Evolutionary conservation across 176 grass and related monocot species (phyloP).

Genomic region (Aegilops tauschii): DNA sequence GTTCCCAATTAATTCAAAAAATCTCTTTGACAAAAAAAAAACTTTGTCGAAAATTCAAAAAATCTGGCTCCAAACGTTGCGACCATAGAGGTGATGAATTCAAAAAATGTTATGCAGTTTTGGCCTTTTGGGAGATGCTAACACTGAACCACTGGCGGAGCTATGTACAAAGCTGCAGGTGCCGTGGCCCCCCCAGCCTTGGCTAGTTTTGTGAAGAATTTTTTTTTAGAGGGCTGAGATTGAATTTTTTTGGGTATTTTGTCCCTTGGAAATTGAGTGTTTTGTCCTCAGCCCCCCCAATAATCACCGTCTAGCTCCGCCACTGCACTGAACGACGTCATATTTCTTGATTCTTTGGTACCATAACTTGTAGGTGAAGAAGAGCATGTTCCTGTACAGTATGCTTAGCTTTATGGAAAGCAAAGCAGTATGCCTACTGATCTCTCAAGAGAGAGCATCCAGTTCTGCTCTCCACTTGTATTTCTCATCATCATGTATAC

Average conservation of each 20-base stretch:
- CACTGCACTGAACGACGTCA: not conserved
- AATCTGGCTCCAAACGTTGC: too few relatives aligned
- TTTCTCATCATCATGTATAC: not conserved
- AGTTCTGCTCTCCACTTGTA: slow-evolving; percentile 26
- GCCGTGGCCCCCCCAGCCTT: too few relatives aligned
- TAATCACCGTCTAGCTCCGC: too few relatives aligned
- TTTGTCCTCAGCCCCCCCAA: too few relatives aligned
- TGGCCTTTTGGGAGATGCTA: not conserved
- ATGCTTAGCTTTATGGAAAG: slow-evolving; percentile 24
- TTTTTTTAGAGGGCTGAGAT: too few relatives aligned
- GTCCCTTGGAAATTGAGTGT: too few relatives aligned
- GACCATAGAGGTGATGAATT: not conserved
- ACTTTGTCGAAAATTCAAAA: too few relatives aligned
- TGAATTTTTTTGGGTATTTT: too few relatives aligned
- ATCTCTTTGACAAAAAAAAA: too few relatives aligned
- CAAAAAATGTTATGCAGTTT: not conserved
- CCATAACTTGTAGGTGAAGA: not conserved
- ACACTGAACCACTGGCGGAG: not conserved
- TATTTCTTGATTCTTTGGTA: not conserved
- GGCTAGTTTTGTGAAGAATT: too few relatives aligned
- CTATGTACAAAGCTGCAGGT: too few relatives aligned
- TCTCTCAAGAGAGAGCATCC: not conserved
- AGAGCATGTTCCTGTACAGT: not conserved
- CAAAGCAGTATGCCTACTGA: not conserved
- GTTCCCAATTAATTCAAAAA: too few relatives aligned